Evolutionary conservation across 2,329 filamentous ascomycete species (phyloP).

Genomic region (Venturia carpophila): DNA sequence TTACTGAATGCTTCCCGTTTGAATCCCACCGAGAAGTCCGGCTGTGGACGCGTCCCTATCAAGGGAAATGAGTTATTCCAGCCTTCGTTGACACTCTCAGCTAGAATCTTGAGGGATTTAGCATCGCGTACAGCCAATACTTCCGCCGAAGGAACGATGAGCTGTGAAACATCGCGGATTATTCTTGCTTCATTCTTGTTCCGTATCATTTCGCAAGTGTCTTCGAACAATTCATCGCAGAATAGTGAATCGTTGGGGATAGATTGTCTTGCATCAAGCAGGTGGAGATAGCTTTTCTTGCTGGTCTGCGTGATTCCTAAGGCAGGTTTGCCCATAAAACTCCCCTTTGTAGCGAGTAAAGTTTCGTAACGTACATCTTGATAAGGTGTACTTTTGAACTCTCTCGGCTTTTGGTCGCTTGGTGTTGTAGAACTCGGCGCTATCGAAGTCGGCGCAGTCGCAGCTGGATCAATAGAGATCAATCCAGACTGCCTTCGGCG

Average conservation of each 20-base stretch:
- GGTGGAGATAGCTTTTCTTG: slow-evolving; percentile 21
- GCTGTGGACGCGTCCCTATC: slow-evolving; percentile 22
- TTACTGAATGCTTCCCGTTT: slow-evolving; percentile 22
- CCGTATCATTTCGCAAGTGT: neutral
- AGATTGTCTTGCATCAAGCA: slow-evolving; percentile 14
- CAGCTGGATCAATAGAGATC: too few species aligned
- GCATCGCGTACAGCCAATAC: neutral
- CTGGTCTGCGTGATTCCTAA: slow-evolving; percentile 21
- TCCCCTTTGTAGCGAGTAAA: slow-evolving; percentile 21
- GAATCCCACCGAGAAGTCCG: slow-evolving; percentile 22
- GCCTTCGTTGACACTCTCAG: slow-evolving; percentile 15
- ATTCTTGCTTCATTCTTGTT: slow-evolving; percentile 11
- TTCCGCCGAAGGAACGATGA: slow-evolving; percentile 15
- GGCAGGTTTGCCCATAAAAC: slow-evolving; percentile 21
- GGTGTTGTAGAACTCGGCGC: too few species aligned
- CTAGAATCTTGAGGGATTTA: neutral
- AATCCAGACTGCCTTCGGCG: too few species aligned
- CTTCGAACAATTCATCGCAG: slow-evolving; percentile 8
- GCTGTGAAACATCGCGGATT: slow-evolving; percentile 3
- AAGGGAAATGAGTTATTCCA: slow-evolving; percentile 24
- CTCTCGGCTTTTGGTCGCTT: slow-evolving; percentile 14
- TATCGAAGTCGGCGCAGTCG: too few species aligned
- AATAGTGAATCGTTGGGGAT: slow-evolving; percentile 3
- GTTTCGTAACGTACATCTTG: slow-evolving; percentile 21
- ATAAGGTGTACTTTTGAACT: slow-evolving; percentile 22